Evolutionary conservation across 2,329 filamentous ascomycete species (phyloP).

Genomic region (Cladobotryum mycophilum): DNA sequence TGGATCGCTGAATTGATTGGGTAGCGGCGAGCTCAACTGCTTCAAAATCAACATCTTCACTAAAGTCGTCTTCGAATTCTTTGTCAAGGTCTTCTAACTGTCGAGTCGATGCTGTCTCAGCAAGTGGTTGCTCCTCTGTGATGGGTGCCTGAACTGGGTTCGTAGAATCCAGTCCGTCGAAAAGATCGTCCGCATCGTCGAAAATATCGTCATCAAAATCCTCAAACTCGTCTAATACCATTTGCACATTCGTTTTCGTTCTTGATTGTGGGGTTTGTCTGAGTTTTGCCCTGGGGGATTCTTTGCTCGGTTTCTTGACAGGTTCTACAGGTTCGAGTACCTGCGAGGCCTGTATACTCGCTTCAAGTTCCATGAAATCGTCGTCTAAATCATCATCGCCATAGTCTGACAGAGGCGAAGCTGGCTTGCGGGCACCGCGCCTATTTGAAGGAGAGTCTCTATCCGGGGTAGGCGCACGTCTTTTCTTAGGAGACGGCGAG

Average conservation of each 20-base stretch:
- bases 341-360: constrained; percentile 28
- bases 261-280: background rate
- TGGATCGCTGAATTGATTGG: constrained; percentile 46
- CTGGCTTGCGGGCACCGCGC: background rate
- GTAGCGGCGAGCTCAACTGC: constrained; percentile 67
- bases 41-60: constrained; percentile 73
- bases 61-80: constrained; percentile 41
- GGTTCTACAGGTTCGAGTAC: constrained; percentile 25
- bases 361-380: constrained; percentile 48
- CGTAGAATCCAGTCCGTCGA: constrained; percentile 17
- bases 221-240: constrained; percentile 49
- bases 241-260: background rate
- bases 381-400: constrained; percentile 55
- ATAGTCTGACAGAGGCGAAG: constrained; percentile 39
- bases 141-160: constrained; percentile 8
- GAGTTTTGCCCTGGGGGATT: background rate
- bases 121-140: constrained; percentile 1
- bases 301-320: background rate
- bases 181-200: constrained; percentile 36
- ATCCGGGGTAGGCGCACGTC: constrained; percentile 18
- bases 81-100: constrained; percentile 19
- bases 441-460: constrained; percentile 18
- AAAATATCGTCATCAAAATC: constrained; percentile 59
- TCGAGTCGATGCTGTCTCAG: constrained; percentile 5
- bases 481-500: constrained; percentile 42